Conservation (phyloP, 2,329 filamentous ascomycete species). For the Fusarium nurragi region DNA sequence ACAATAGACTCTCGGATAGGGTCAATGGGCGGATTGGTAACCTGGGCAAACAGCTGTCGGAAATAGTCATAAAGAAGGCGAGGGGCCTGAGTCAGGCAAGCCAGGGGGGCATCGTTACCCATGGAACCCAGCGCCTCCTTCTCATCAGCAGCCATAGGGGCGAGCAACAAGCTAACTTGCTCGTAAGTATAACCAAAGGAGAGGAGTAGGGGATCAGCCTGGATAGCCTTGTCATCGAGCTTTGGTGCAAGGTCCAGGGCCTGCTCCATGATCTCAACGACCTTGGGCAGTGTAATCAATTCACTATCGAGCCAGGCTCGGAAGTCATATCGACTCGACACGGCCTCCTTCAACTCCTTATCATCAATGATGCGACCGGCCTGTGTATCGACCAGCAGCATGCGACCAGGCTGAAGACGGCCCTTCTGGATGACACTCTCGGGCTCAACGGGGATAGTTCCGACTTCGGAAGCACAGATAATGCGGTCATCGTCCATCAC, state of each 20-base stretch:
- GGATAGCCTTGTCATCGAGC: conserved; percentile 75
- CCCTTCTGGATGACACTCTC: conserved; percentile 93
- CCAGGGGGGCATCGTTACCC: conserved; percentile 95
- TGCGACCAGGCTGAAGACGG: conserved; percentile 90
- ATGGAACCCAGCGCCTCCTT: conserved; percentile 98
- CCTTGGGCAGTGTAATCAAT: conserved; percentile 80
- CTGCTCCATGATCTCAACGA: conserved; percentile 71
- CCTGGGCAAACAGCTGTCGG: conserved; percentile 95
- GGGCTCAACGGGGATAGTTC: conserved; percentile 90
- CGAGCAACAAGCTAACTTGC: conserved; percentile 90
- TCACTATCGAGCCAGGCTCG: conserved; percentile 86
- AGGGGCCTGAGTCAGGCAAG: conserved; percentile 88
- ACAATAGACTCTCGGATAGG: conserved; percentile 97
- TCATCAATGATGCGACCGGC: conserved; percentile 93
- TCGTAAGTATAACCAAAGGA: conserved; percentile 96
- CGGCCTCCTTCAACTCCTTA: conserved; percentile 86
- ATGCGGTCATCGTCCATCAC: conserved; percentile 97
- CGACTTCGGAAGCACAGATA: conserved; percentile 96
- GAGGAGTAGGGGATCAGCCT: conserved; percentile 84
- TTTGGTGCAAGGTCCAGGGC: conserved; percentile 71
- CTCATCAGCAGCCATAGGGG: conserved; percentile 95
- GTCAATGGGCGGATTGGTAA: conserved; percentile 97
- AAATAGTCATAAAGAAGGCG: conserved; percentile 96
- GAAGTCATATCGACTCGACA: conserved; percentile 89
- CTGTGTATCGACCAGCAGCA: conserved; percentile 93